Percentiles rank a stretch among this genome's conserved stretches.
phyloP scores from a whole-genome alignment of 1,284 basidiomycete species.

The Puccinia triticina region DNA sequence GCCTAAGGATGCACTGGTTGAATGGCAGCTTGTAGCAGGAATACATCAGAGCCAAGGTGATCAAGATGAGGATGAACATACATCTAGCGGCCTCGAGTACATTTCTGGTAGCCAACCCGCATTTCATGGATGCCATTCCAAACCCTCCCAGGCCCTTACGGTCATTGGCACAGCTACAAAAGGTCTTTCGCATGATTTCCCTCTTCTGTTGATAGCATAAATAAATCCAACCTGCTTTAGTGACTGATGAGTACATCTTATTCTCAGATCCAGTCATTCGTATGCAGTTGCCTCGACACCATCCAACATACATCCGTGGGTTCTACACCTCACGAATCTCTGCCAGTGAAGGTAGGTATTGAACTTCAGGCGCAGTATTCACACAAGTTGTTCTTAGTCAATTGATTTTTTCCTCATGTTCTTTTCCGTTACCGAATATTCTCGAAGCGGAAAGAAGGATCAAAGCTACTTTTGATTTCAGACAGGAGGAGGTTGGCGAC shows the following conservation, averaged over 20 bases:
- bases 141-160: background rate
- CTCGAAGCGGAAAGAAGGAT: constrained; percentile 9
- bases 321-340: constrained; percentile 1
- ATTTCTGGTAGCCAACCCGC: background rate
- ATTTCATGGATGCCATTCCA: constrained; percentile 6
- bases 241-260: background rate
- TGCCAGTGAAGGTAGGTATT: background rate
- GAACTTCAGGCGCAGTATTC: background rate
- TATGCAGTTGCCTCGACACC: constrained; percentile 4
- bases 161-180: constrained; percentile 11
- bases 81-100: background rate
- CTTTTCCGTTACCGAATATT: background rate
- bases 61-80: constrained; percentile 19
- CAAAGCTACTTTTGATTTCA: background rate
- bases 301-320: constrained; percentile 5
- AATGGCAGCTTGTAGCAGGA: constrained; percentile 61
- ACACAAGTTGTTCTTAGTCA: background rate
- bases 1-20: constrained; percentile 71
- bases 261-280: background rate
- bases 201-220: background rate
- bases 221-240: background rate
- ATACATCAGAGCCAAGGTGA: constrained; percentile 7
- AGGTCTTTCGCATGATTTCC: background rate
- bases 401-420: background rate
- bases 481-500: background rate